Evolutionary conservation across 495 filamentous ascomycete genomes (phyloP).

Genomic region (Viridothelium virens): DNA sequence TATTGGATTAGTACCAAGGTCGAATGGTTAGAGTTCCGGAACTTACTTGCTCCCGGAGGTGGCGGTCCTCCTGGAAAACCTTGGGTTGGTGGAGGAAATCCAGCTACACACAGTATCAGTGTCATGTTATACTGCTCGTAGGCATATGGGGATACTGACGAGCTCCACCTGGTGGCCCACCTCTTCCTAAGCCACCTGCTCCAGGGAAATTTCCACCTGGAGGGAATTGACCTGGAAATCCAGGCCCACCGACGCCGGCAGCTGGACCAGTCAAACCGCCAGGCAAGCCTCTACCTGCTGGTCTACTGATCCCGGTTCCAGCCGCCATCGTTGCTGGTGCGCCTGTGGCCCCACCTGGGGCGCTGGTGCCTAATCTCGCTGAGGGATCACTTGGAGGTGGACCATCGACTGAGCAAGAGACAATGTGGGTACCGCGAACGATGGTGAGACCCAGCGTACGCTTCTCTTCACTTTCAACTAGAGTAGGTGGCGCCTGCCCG

Average conservation of each 20-base stretch:
- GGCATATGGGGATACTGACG: conserved; percentile 42
- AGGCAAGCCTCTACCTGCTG: conserved; percentile 85
- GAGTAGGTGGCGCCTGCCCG: conserved; percentile 46
- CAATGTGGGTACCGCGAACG: conserved; percentile 83
- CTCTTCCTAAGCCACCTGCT: conserved; percentile 71
- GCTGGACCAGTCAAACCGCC: conserved; percentile 82
- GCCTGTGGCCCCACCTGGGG: conserved; percentile 55
- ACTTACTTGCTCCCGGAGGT: conserved; percentile 26
- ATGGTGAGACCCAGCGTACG: conserved; percentile 91
- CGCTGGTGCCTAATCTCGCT: conserved; percentile 73
- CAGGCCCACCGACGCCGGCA: conserved; percentile 76
- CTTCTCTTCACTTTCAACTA: conserved; percentile 90
- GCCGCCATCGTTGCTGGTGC: conserved; percentile 58
- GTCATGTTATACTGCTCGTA: conserved; percentile 9
- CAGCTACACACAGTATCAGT: conserved; percentile 32
- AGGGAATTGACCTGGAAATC: conserved; percentile 53
- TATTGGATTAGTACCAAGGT: no score
- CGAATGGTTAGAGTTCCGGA: not conserved
- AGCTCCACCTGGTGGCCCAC: conserved; percentile 54
- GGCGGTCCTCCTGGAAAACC: conserved; percentile 24
- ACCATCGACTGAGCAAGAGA: conserved; percentile 90
- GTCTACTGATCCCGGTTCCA: conserved; percentile 84
- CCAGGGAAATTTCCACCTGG: conserved; percentile 61
- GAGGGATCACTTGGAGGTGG: conserved; percentile 94
- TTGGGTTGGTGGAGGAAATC: conserved; percentile 42